Evolutionary conservation across 2,329 filamentous ascomycete genomes (phyloP).

Genomic region (Ceratocystis huliohia): DNA sequence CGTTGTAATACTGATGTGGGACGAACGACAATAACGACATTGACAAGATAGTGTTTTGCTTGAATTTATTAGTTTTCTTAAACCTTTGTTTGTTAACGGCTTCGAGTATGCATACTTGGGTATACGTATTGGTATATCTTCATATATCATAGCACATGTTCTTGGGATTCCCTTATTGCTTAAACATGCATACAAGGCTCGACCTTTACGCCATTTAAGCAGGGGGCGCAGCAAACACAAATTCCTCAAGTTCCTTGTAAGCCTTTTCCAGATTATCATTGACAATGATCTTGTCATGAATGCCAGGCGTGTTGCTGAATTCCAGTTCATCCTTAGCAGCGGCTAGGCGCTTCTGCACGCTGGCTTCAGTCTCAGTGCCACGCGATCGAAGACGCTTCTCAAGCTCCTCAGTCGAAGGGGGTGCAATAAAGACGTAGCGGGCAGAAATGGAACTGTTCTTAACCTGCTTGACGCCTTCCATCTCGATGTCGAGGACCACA

Average conservation of each 20-base stretch:
- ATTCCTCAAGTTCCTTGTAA: slow-evolving; percentile 40
- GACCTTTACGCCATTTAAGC: slow-evolving; percentile 6
- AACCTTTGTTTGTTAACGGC: neutral
- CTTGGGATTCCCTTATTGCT: neutral
- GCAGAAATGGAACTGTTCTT: slow-evolving; percentile 61
- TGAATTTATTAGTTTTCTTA: slow-evolving; percentile 2
- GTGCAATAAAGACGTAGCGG: slow-evolving; percentile 73
- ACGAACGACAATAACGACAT: neutral
- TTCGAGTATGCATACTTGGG: neutral
- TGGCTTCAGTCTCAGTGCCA: slow-evolving; percentile 66
- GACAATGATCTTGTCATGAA: slow-evolving; percentile 30
- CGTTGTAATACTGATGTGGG: neutral
- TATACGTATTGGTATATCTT: slow-evolving; percentile 7
- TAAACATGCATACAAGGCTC: neutral
- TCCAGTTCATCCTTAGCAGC: slow-evolving; percentile 66
- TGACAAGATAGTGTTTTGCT: neutral
- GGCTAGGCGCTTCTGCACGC: slow-evolving; percentile 52
- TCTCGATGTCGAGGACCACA: slow-evolving; percentile 88
- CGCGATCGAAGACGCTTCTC: slow-evolving; percentile 62
- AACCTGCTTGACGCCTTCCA: slow-evolving; percentile 95
- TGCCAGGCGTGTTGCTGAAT: slow-evolving; percentile 53
- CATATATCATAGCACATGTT: neutral
- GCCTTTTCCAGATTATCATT: slow-evolving; percentile 38
- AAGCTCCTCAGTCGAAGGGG: slow-evolving; percentile 60
- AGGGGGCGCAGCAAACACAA: slow-evolving; percentile 31